Conservation (phyloP, 2,329 filamentous ascomycete species). For the Pseudocercospora musae region DNA sequence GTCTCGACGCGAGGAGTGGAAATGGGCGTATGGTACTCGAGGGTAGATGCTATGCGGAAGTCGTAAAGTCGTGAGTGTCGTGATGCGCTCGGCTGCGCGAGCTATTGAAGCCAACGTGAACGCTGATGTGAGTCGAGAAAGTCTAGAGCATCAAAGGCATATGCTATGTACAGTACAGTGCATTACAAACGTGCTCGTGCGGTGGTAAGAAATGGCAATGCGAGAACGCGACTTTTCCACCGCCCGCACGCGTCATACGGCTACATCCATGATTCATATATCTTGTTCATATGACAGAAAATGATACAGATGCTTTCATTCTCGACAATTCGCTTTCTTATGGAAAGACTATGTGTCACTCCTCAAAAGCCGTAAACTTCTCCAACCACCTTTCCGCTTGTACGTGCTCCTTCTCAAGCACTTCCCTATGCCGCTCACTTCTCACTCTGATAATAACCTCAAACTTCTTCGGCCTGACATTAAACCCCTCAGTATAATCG, state of each 20-base stretch:
- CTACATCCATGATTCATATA: neutral
- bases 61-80: conserved; percentile 21
- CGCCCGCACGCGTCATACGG: neutral
- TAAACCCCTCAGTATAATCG: conserved; percentile 42
- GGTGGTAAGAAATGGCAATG: neutral
- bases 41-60: neutral
- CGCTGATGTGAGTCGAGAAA: neutral
- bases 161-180: neutral
- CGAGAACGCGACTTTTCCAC: neutral
- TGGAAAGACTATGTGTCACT: neutral
- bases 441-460: conserved; percentile 35
- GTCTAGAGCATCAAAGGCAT: neutral
- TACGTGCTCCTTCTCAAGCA: conserved; percentile 33
- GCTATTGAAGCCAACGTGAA: conserved; percentile 19
- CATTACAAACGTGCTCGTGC: no score
- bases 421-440: conserved; percentile 31
- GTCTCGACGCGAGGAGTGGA: neutral
- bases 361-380: conserved; percentile 36
- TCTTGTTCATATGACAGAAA: no score
- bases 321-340: no score
- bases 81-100: conserved; percentile 15
- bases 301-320: no score
- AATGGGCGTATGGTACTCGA: neutral
- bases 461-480: conserved; percentile 39
- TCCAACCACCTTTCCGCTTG: conserved; percentile 35